phyloP scores from a whole-genome alignment of 345 rosid genomes.

The Isatis tinctoria region DNA sequence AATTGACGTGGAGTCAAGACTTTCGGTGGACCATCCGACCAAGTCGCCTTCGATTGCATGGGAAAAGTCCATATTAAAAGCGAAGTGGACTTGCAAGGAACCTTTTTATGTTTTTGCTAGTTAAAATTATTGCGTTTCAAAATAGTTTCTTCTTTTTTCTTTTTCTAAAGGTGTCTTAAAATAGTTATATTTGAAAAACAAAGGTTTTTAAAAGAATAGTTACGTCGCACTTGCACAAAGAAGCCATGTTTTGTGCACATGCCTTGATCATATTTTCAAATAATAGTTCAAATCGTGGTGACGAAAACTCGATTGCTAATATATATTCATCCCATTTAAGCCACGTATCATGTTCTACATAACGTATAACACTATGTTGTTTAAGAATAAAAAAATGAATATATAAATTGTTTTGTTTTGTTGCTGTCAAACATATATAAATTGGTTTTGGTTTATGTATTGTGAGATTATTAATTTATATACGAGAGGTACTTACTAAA shows the following conservation, averaged over 20 bases:
- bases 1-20: constrained; percentile 28
- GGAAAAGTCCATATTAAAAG: constrained; percentile 1
- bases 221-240: constrained; percentile 20
- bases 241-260: constrained; percentile 22
- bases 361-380: background rate
- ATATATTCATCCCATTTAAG: background rate
- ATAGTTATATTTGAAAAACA: background rate
- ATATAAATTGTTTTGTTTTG: too few relatives aligned
- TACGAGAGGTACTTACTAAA: constrained; percentile 42
- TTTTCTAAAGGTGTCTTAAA: background rate
- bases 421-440: too few relatives aligned
- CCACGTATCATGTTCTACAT: too few relatives aligned
- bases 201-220: constrained; percentile 1
- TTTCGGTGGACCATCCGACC: constrained; percentile 27
- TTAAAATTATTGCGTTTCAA: background rate
- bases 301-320: constrained; percentile 1
- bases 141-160: background rate
- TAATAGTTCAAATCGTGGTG: background rate
- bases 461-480: background rate
- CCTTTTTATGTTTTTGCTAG: background rate
- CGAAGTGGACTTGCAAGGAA: background rate
- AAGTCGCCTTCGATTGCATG: constrained; percentile 29
- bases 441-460: background rate
- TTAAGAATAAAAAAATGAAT: background rate
- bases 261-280: background rate